phyloP scores from a whole-genome alignment of 345 rosid species.

The Physaria fendleri region DNA sequence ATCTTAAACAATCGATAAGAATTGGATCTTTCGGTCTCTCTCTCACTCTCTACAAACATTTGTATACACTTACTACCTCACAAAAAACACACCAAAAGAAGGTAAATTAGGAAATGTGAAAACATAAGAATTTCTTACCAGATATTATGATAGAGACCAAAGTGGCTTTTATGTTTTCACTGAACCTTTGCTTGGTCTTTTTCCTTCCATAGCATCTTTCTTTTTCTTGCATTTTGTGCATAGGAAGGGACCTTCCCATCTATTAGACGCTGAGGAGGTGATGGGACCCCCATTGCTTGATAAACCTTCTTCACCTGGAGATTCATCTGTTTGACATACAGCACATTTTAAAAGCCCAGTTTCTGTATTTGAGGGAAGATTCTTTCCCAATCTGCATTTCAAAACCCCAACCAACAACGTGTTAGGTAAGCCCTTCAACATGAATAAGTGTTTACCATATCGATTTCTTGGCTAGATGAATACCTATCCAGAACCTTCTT shows the following conservation, averaged over 20 bases:
- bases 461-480: background rate
- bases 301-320: constrained; percentile 54
- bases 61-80: constrained; percentile 21
- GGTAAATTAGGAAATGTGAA: background rate
- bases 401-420: background rate
- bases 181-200: constrained; percentile 55
- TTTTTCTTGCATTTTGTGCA: constrained; percentile 74
- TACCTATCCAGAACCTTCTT: constrained; percentile 99
- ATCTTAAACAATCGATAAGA: constrained; percentile 25
- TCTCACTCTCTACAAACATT: constrained; percentile 25
- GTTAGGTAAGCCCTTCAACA: background rate
- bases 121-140: constrained; percentile 3
- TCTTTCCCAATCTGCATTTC: constrained; percentile 79
- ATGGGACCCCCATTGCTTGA: constrained; percentile 53
- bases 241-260: constrained; percentile 93
- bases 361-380: constrained; percentile 42
- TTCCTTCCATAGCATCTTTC: constrained; percentile 99
- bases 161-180: constrained; percentile 33
- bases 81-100: constrained; percentile 6
- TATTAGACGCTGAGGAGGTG: constrained; percentile 67
- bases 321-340: constrained; percentile 91
- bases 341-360: constrained; percentile 80
- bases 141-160: background rate
- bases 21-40: constrained; percentile 23
- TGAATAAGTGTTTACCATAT: background rate